Conservation (phyloP, 495 filamentous ascomycete genomes). For the Aspergillus ellipticus region DNA sequence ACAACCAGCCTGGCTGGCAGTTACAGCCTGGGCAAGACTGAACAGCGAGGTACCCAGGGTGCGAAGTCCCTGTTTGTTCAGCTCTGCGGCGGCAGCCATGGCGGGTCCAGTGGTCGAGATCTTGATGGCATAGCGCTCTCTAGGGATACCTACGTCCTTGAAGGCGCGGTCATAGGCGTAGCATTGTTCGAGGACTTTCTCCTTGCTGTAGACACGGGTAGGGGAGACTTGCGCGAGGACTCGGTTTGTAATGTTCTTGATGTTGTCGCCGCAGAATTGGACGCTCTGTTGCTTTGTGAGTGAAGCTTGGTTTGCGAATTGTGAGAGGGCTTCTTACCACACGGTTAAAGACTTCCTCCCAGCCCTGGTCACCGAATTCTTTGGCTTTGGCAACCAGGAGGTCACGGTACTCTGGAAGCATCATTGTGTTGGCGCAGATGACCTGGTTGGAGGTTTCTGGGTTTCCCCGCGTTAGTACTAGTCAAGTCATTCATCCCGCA, state of each 20-base stretch:
- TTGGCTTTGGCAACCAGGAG: conserved; percentile 28
- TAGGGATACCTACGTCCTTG: conserved; percentile 31
- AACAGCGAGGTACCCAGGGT: conserved; percentile 58
- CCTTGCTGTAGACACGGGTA: conserved; percentile 30
- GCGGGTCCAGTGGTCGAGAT: conserved; percentile 58
- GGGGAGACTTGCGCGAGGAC: conserved; percentile 38
- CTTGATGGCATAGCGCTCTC: conserved; percentile 55
- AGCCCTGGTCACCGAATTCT: conserved; percentile 38
- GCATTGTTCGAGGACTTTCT: conserved; percentile 34
- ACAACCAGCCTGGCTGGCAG: conserved; percentile 51
- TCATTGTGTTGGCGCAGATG: conserved; percentile 11
- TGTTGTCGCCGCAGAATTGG: conserved; percentile 39
- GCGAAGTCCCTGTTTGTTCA: conserved; percentile 44
- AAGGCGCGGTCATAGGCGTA: conserved; percentile 39
- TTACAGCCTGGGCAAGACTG: conserved; percentile 51
- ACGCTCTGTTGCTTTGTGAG: too few species aligned
- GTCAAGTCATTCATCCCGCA: too few species aligned
- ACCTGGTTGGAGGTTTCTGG: too few species aligned
- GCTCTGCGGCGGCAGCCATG: conserved; percentile 47
- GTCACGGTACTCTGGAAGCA: conserved; percentile 30
- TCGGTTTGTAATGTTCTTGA: conserved; percentile 36
- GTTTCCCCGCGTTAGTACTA: too few species aligned
- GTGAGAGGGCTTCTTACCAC: conserved; percentile 20
- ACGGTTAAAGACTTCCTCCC: conserved; percentile 38
- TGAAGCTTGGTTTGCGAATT: too few species aligned